Base-by-base conservation (phyloP, 768 basidiomycete species). In the Collybiopsis luxurians region DNA sequence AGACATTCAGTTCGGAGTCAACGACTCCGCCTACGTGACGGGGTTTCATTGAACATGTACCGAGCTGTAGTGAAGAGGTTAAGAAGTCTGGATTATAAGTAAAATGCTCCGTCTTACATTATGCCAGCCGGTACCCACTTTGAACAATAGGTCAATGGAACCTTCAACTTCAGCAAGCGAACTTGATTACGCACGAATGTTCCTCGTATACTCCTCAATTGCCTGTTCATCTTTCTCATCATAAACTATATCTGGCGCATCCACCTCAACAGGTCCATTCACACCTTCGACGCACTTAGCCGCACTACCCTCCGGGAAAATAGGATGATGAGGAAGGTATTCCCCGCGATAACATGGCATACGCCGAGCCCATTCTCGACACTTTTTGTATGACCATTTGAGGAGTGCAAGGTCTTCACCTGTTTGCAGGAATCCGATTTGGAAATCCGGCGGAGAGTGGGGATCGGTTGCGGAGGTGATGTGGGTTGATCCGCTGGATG, bases 41-140 rank as follows among this genome's bases (percentile, higher is more conserved):
- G 2, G 83, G 76, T 64, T 86, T 86, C 86, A 88, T 87, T 0
- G 84, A 79, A 57, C 85, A 87, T 0, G 85, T 87, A 38, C 85
- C 85, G 57, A 34, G 31, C 31, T 34, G 13, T 13, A 34, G 31
- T 6, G 13, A 34, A 34, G 31, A 58, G 13, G 13, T 5, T 34
- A 34, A 34, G 31, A 5, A 6, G 5, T 34, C 31, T 34, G 5
- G 31, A 6, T 34, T 34, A 13, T 5, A 34, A 34, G 5, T 34
- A 13, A 34, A 34, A 34, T 13, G 13, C 6, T 34, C 31, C 13
- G 6, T 6, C 31, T 34, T 34, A 80, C 79, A 30, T 77, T 78
- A 59, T 81, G 80, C 75, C 76, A 80, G 0, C 75, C 68, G 1
- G 78, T 76, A 50, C 61, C 61, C n/a, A 75, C 77, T 79, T 26